phyloP scores from a whole-genome alignment of 1,284 basidiomycete species.

The Dichomitus squalens region DNA sequence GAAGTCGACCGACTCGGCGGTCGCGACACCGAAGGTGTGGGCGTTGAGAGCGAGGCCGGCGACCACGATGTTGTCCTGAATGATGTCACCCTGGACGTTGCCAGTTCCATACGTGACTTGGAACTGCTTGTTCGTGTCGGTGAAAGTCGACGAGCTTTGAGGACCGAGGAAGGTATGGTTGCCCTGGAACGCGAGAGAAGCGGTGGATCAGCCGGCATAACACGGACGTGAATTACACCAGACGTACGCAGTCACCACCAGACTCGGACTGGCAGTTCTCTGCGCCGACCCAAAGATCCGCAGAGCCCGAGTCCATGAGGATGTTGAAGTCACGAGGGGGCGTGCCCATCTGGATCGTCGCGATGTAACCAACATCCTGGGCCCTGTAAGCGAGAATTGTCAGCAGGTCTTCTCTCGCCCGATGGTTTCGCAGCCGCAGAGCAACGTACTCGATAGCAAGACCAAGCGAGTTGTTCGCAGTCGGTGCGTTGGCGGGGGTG shows the following conservation, averaged over 20 bases:
- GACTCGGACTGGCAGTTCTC: conserved; percentile 51
- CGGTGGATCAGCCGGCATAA: not conserved
- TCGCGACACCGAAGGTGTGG: conserved; percentile 78
- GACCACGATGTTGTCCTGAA: conserved; percentile 69
- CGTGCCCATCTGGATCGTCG: conserved; percentile 77
- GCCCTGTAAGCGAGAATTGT: conserved; percentile 24
- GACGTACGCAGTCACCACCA: conserved; percentile 57
- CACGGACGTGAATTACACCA: not conserved
- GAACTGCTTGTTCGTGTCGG: conserved; percentile 57
- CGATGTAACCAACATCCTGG: conserved; percentile 65
- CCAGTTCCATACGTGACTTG: conserved; percentile 81
- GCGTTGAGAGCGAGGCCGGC: conserved; percentile 63
- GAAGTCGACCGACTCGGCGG: conserved; percentile 67
- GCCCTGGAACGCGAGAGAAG: conserved; percentile 35
- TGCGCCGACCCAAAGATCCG: conserved; percentile 81
- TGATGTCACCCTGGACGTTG: conserved; percentile 64
- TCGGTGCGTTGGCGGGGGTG: conserved; percentile 53
- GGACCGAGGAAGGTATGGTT: conserved; percentile 72
- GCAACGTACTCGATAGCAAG: conserved; percentile 66
- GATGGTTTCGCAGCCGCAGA: not conserved
- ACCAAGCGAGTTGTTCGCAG: conserved; percentile 62
- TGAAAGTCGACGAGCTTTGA: conserved; percentile 67
- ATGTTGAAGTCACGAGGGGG: conserved; percentile 73
- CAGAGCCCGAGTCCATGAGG: conserved; percentile 86
- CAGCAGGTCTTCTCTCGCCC: not conserved